These are phyloP conservation scores for Arxiozyma bovina DNA, from an alignment of 1,139 yeast genomes.

Conservation along the genomic window DNA sequence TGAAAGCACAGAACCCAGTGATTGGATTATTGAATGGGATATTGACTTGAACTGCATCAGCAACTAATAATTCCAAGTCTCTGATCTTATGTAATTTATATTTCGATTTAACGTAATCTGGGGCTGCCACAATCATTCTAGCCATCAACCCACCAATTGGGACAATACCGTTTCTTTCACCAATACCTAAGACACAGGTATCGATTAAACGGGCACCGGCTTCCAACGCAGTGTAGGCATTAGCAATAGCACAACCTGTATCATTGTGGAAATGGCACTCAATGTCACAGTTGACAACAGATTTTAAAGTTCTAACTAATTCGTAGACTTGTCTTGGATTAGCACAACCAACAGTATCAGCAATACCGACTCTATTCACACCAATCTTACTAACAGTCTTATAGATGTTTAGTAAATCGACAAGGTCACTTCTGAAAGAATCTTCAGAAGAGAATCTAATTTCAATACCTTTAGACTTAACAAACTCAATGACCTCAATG, in stretches of 20 bases:
- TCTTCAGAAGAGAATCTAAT: slow-evolving; percentile 96
- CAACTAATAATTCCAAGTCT: slow-evolving; percentile 91
- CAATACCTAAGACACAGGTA: slow-evolving; percentile 93
- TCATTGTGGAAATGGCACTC: slow-evolving; percentile 99
- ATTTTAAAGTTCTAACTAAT: slow-evolving; percentile 83
- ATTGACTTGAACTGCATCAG: slow-evolving; percentile 94
- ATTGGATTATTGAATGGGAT: slow-evolving; percentile 98
- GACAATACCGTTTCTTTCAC: slow-evolving; percentile 98
- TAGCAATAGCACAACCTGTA: slow-evolving; percentile 98
- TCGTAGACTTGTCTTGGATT: slow-evolving; percentile 98
- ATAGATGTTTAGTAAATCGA: slow-evolving; percentile 88
- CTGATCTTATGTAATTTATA: slow-evolving; percentile 93
- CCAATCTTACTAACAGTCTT: slow-evolving; percentile 97
- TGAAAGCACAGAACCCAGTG: slow-evolving; percentile 98
- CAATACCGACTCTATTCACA: slow-evolving; percentile 97
- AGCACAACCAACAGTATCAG: slow-evolving; percentile 98
- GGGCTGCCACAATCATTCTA: slow-evolving; percentile 97
- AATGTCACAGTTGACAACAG: slow-evolving; percentile 92
- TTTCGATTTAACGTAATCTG: slow-evolving; percentile 90
- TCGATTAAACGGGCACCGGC: slow-evolving; percentile 96
- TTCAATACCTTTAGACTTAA: slow-evolving; percentile 94
- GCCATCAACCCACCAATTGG: slow-evolving; percentile 98
- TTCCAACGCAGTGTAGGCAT: slow-evolving; percentile 95
- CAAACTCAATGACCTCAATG: slow-evolving; percentile 92
- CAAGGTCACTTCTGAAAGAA: slow-evolving; percentile 94